Evolutionary conservation across 257 asterid genomes (phyloP), one percentile per base, ranked within the genome.

Genomic region (Penstemon barbatus): DNA sequence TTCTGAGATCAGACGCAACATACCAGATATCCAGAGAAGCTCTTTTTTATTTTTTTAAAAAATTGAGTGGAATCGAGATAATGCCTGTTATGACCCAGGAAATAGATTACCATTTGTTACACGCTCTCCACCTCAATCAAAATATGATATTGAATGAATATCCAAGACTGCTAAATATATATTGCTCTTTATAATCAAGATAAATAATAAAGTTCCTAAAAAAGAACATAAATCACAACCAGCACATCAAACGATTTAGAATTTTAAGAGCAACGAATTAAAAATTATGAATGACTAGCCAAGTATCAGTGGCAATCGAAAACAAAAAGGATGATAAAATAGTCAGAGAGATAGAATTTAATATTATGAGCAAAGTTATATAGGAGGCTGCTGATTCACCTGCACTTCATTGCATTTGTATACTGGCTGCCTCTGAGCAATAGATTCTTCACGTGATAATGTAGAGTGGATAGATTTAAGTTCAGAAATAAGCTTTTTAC

Each of bases 331-430:
- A 65, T 51, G 70, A 43, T 38, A 52, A 25, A 37, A 9, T 11
- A 6, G 50, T 38, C 38, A 46, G 13, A 15, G 12, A 8, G 15
- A 44, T 18, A 50, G 38, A 46, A 45, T 40, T n/a, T 70, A n/a
- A 6, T 75, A 59, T 19, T 5, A 61, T 33, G 63, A 46, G 40
- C 58, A 68, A 43, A 44, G 50, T 58, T 33, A 6, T 33, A 6
- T 25, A 39, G 49, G 63, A 44, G 41, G 41, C 39, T 42, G 7
- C 36, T 51, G 57, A 7, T 48, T 62, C 73, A 92, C 98, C 97
- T 89, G 97, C 71, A 69, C 78, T 76, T 83, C 96, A n/a, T 64
- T 88, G 86, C 95, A 92, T 80, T 82, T 87, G 61, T 92, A 80
- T 11, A 83, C 86, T 36, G 96, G 98, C 57, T 79, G 90, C 76